Base-by-base conservation (phyloP, 345 rosid species). In the Microcos paniculata region DNA sequence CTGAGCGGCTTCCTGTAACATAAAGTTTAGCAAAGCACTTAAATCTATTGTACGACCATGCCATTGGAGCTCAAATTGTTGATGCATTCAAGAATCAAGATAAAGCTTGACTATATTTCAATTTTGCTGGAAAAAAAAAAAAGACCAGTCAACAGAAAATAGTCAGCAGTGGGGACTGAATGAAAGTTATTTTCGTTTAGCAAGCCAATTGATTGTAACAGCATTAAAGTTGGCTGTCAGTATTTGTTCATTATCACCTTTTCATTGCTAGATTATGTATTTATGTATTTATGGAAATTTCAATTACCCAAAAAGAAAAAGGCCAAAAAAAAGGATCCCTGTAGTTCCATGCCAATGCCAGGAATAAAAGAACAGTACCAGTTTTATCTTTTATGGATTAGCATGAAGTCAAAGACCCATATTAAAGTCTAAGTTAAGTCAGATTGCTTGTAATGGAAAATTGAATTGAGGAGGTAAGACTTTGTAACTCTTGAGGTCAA, bases 251-350 rank as follows among this genome's bases (percentile, higher is more conserved):
- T 28, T 28, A 8, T 30, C 30, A 2, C 65, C 42, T 14, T 61
- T 59, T 61, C 16, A 10, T 10, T 15, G 10, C n/a, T 15, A 28
- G n/a, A 16, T 61, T 61, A 12, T 57, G 26, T 57, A 24, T 57
- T 33, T 26, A 12, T 24, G 62, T 3, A 26, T 12, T 24, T 57
- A 24, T 13, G 3, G 62, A 24, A 30, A 31, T 51, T 53, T n/a
- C 58, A 53, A 21, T 53, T 53, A 21, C 9, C 19, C 26, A 58
- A 23, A 14, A 89, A 58, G n/a, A 18, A 51, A 6, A 51, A 42
- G 38, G 5, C 6, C 3, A 57, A 14, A 14, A 13, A 6, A 19
- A 35, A 58, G 12, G 9, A 28, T 28, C 15, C 16, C 13, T 59
- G 38, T 5, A 42, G 14, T 28, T 33, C 6, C 14, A 15, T 57